Conservation (phyloP, 495 filamentous ascomycete species). For the Penicillium bovifimosum region DNA sequence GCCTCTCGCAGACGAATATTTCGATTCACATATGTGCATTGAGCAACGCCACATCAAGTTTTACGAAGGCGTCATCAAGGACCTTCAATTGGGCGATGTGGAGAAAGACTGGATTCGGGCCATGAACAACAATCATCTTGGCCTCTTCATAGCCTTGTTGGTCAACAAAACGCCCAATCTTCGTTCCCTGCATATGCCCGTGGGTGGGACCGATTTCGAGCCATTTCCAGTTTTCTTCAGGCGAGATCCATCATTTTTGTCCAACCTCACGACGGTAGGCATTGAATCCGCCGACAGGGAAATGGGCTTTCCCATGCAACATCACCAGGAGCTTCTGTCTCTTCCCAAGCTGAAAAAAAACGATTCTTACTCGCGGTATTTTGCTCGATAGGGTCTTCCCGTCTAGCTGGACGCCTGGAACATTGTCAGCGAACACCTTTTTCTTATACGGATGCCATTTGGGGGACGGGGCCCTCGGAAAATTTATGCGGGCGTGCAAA, state of each 20-base stretch:
- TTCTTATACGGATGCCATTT: too few species aligned
- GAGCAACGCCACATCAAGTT: neutral
- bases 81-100: neutral
- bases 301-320: conserved; percentile 9
- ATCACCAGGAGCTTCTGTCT: conserved; percentile 12
- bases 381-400: conserved; percentile 8
- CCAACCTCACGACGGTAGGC: conserved; percentile 17
- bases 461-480: too few species aligned
- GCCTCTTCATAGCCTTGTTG: conserved; percentile 14
- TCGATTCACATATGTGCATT: too few species aligned
- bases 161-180: conserved; percentile 23
- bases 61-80: neutral
- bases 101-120: neutral
- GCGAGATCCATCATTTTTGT: conserved; percentile 14
- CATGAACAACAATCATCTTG: conserved; percentile 6
- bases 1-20: neutral
- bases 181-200: conserved; percentile 11
- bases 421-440: too few species aligned
- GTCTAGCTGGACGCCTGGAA: too few species aligned
- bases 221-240: conserved; percentile 12
- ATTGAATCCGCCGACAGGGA: conserved; percentile 14
- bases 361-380: conserved; percentile 12
- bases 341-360: conserved; percentile 6
- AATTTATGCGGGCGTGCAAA: too few species aligned
- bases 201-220: neutral